Conservation (phyloP, 2,329 filamentous ascomycete genomes). For the Trichoderma oligosporum region DNA sequence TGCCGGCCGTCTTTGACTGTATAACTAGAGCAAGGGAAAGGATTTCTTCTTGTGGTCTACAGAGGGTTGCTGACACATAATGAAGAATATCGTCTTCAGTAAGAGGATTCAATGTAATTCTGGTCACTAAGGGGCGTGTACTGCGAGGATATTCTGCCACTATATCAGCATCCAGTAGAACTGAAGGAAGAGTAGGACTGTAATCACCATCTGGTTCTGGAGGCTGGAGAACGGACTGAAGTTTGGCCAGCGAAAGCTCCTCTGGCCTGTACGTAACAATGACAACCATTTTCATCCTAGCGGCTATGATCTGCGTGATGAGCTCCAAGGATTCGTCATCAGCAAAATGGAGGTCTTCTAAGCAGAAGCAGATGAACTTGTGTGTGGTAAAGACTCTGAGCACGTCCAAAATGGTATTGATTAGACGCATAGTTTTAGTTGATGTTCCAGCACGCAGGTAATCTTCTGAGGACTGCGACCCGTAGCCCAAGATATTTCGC, state of each 20-base stretch:
- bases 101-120: slow-evolving; percentile 68
- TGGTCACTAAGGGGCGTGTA: slow-evolving; percentile 58
- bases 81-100: slow-evolving; percentile 74
- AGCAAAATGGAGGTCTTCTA: slow-evolving; percentile 88
- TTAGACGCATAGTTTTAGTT: slow-evolving; percentile 67
- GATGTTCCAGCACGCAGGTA: slow-evolving; percentile 56
- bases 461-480: slow-evolving; percentile 54
- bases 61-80: slow-evolving; percentile 79
- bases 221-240: slow-evolving; percentile 53
- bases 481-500: slow-evolving; percentile 35
- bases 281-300: slow-evolving; percentile 76
- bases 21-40: slow-evolving; percentile 77
- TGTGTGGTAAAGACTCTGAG: slow-evolving; percentile 75
- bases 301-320: slow-evolving; percentile 73
- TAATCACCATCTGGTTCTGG: slow-evolving; percentile 49
- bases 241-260: slow-evolving; percentile 54
- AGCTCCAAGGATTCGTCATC: slow-evolving; percentile 84
- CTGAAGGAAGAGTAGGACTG: not conserved
- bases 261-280: slow-evolving; percentile 73
- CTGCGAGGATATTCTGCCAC: slow-evolving; percentile 40
- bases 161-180: slow-evolving; percentile 23
- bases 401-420: slow-evolving; percentile 85
- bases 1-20: slow-evolving; percentile 83
- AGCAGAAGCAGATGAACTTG: slow-evolving; percentile 81
- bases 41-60: slow-evolving; percentile 67